Evolutionary conservation across 106 monocot genomes (phyloP), one percentile per base, ranked within the genome.

Genomic region (Iris macrosiphon): DNA sequence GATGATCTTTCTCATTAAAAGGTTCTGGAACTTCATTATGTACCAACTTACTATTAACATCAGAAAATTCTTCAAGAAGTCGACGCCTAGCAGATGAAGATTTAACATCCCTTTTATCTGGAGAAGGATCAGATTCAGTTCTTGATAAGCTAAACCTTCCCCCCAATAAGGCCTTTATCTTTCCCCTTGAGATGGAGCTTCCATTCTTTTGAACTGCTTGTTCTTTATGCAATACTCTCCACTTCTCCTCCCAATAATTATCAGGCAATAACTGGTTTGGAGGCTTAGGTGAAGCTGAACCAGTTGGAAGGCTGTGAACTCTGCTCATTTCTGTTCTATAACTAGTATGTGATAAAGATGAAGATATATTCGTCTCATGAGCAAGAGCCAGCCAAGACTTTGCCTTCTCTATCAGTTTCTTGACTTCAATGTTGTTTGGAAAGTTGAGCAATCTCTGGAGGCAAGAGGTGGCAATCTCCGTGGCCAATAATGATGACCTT

Each of bases 241-340:
- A 91, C 64, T 75, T 78, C 53, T 81, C 78, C 56, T 91, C 90
- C 90, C 90, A 91, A 24, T 81, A 91, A 47, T 73, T 70, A n/a
- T 77, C 73, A 2, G 64, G 64, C n/a, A 68, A 28, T n/a, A 50
- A 18, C 57, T 64, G 35, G 22, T 49, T 27, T 47, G 80, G 65
- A 24, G 71, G 61, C 32, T 60, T 51, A 15, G 68, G 75, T 42
- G 63, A 61, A 51, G 21, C 48, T 13, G 67, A 68, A 40, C 49
- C 20, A 30, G 37, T 49, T 13, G 71, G 55, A 37, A 59, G 21
- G 40, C 57, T 72, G 44, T 63, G 22, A 26, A 18, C 45, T 45
- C 66, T 49, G 11, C 22, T 29, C n/a, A 37, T n/a, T 23, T 12
- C 11, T 35, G 11, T 55, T 28, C 34, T 24, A 17, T 27, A 48